Conservation (phyloP, 441 rosid species). For the Pelargonium citronellum region DNA sequence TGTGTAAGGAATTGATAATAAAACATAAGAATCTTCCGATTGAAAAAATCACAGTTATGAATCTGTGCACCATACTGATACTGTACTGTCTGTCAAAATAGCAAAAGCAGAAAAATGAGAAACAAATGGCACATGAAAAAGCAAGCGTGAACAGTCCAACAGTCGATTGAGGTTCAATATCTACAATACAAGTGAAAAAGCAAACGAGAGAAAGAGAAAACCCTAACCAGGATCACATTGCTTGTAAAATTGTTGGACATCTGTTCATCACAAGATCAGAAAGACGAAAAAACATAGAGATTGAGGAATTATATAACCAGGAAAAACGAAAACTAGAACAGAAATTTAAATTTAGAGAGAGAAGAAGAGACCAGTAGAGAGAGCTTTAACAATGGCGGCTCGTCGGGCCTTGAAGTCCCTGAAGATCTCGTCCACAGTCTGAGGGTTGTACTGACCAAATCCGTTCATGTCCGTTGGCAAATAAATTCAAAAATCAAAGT, state of each 20-base stretch:
- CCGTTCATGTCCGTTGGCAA: too few species aligned
- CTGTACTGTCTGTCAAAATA: neutral
- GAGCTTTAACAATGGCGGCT: conserved; percentile 11
- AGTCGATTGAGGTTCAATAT: neutral
- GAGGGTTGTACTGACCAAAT: conserved; percentile 18
- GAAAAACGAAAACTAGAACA: neutral
- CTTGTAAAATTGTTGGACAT: conserved; percentile 1
- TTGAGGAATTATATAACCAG: neutral
- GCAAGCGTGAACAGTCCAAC: neutral
- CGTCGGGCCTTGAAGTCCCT: conserved; percentile 9
- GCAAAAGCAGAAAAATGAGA: neutral
- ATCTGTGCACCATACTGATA: too few species aligned
- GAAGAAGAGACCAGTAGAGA: conserved; percentile 11
- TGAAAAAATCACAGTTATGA: too few species aligned
- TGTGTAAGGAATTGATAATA: too few species aligned
- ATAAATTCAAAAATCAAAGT: too few species aligned
- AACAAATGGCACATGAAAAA: neutral
- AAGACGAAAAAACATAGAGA: conserved; percentile 8
- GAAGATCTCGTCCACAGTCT: conserved; percentile 4
- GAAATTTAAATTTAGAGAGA: neutral
- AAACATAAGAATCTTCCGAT: too few species aligned
- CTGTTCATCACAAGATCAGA: conserved; percentile 10
- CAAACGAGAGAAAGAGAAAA: neutral
- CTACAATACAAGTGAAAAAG: neutral
- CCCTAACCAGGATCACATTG: conserved; percentile 10